These are phyloP conservation scores for Coriolopsis trogii DNA, from an alignment of 1,284 basidiomycete genomes.

Conservation along the genomic window DNA sequence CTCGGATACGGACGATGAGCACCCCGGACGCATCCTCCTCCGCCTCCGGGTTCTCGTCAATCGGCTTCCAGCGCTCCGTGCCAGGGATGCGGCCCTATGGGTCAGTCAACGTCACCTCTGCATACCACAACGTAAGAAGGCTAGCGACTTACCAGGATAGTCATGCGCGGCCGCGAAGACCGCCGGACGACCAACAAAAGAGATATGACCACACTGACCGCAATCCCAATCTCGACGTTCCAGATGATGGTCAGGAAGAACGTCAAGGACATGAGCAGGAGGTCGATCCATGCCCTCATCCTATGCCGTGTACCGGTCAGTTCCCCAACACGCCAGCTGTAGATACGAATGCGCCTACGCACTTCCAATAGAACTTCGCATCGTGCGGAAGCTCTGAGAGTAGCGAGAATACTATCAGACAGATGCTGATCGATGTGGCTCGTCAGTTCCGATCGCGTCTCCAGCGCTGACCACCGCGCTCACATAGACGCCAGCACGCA, in stretches of 20 bases:
- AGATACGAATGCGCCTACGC: conserved; percentile 30
- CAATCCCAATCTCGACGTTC: conserved; percentile 84
- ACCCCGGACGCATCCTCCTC: conserved; percentile 78
- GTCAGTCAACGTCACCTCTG: not conserved
- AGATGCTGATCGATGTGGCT: conserved; percentile 73
- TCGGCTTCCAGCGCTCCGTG: conserved; percentile 80
- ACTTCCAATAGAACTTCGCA: conserved; percentile 81
- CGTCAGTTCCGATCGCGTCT: too few relatives aligned
- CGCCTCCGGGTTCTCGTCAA: conserved; percentile 78
- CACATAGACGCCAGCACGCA: conserved; percentile 81
- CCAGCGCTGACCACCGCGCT: conserved; percentile 31
- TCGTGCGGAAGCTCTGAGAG: conserved; percentile 89
- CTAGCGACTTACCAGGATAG: conserved; percentile 55
- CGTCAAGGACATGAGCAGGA: conserved; percentile 82
- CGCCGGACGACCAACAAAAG: conserved; percentile 87
- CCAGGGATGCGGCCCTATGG: conserved; percentile 77
- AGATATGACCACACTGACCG: conserved; percentile 83
- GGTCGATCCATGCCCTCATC: conserved; percentile 88
- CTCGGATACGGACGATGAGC: conserved; percentile 80
- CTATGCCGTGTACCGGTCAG: conserved; percentile 38
- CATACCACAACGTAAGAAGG: not conserved
- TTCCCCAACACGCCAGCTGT: conserved; percentile 5
- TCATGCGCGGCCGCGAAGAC: conserved; percentile 78
- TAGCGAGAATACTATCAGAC: conserved; percentile 82
- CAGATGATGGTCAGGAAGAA: conserved; percentile 77